Percentiles rank a stretch among this genome's conserved stretches.
Conservation (phyloP, 1,284 basidiomycete genomes). For the Phaffia rhodozyma region DNA sequence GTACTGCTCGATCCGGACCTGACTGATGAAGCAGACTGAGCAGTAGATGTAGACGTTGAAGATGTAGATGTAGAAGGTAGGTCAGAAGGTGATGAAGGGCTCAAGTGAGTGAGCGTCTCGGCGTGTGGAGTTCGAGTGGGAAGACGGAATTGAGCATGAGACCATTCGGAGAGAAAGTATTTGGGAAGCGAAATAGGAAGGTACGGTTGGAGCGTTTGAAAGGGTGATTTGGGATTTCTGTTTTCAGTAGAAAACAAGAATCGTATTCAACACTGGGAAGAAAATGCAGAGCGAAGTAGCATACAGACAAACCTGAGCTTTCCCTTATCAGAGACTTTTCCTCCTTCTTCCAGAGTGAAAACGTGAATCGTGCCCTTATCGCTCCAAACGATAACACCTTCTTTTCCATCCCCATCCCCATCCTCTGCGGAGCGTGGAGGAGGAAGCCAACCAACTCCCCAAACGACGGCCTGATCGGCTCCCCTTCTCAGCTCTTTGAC, state of each 20-base stretch:
- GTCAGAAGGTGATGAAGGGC: neutral
- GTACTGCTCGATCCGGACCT: constrained; percentile 22
- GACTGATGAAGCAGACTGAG: constrained; percentile 48
- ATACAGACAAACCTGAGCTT: constrained; percentile 18
- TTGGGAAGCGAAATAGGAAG: constrained; percentile 61
- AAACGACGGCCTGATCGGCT: constrained; percentile 81
- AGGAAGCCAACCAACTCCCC: constrained; percentile 47
- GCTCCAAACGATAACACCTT: constrained; percentile 75
- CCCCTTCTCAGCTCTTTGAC: constrained; percentile 74
- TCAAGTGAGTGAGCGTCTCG: constrained; percentile 28
- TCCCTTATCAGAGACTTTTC: constrained; percentile 3
- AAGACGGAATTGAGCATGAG: constrained; percentile 82
- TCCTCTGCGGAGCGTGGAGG: neutral
- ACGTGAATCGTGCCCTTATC: constrained; percentile 94
- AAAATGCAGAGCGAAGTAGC: constrained; percentile 16
- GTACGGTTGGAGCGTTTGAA: constrained; percentile 61
- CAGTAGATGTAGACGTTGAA: constrained; percentile 62
- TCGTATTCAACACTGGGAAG: constrained; percentile 34
- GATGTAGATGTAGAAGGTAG: neutral
- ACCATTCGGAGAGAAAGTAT: constrained; percentile 88
- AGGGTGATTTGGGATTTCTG: constrained; percentile 42
- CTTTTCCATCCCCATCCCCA: constrained; percentile 1
- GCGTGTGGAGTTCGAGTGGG: constrained; percentile 43
- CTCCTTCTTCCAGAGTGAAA: constrained; percentile 51
- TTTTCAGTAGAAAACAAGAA: neutral